Conservation (phyloP, 768 basidiomycete genomes). For the Suillus ampliporus region DNA sequence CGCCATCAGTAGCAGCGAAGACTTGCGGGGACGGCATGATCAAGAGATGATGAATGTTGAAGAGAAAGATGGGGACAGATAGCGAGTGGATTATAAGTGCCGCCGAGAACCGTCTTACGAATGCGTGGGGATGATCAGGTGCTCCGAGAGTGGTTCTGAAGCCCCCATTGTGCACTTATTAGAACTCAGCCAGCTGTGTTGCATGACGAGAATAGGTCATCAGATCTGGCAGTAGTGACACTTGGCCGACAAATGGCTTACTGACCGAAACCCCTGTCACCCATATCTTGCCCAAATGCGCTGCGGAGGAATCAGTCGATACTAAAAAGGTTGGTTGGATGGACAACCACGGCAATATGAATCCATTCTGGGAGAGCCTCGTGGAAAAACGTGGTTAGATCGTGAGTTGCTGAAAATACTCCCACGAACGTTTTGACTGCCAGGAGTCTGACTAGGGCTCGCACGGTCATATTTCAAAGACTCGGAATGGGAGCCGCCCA, state of each 20-base stretch:
- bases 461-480: background rate
- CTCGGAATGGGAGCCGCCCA: background rate
- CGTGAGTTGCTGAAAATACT: slow-evolving; percentile 9
- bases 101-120: slow-evolving; percentile 27
- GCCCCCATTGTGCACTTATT: background rate
- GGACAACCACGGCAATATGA: slow-evolving; percentile 10
- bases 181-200: slow-evolving; percentile 5
- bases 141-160: slow-evolving; percentile 6
- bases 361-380: slow-evolving; percentile 12
- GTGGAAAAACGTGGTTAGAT: slow-evolving; percentile 16
- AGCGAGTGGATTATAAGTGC: slow-evolving; percentile 29
- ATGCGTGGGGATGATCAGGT: slow-evolving; percentile 16
- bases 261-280: slow-evolving; percentile 12
- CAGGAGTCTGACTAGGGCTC: background rate
- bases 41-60: slow-evolving; percentile 9
- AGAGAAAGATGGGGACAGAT: slow-evolving; percentile 6
- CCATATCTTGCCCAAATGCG: background rate
- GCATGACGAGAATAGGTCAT: slow-evolving; percentile 7
- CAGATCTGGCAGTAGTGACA: background rate
- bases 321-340: slow-evolving; percentile 4
- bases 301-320: background rate
- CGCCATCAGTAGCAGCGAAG: slow-evolving; percentile 55
- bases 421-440: background rate
- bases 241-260: background rate
- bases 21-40: slow-evolving; percentile 74